Conservation (phyloP, 2,329 filamentous ascomycete species). For the Tolypocladium tropicale region DNA sequence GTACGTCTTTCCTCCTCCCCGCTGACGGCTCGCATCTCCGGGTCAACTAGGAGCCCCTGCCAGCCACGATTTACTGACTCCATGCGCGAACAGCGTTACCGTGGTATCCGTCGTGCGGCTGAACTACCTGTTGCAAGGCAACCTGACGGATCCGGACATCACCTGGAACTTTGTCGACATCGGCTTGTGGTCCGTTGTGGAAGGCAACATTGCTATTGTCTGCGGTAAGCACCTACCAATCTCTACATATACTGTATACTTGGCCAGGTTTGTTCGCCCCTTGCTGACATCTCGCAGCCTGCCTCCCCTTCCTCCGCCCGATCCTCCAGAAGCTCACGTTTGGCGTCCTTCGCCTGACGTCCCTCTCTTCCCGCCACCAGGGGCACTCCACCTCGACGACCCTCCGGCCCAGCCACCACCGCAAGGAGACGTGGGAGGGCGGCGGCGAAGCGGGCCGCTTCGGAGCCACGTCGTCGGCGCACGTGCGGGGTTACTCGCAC, state of each 20-base stretch:
- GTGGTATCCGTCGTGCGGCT: conserved; percentile 9
- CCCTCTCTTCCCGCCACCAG: conserved; percentile 1
- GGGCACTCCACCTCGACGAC: neutral
- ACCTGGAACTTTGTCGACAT: conserved; percentile 14
- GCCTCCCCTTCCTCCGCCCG: conserved; percentile 7
- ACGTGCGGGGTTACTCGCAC: neutral
- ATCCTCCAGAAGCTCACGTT: conserved; percentile 2
- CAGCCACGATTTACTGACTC: neutral
- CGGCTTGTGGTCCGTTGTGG: conserved; percentile 12
- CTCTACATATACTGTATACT: too few species aligned
- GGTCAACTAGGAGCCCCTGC: neutral
- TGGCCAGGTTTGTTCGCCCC: neutral
- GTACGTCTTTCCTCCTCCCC: conserved; percentile 7
- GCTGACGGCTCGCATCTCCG: neutral
- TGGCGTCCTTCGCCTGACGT: conserved; percentile 2
- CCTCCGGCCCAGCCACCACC: neutral
- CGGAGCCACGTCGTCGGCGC: neutral
- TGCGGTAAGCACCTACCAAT: conserved; percentile 10
- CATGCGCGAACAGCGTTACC: conserved; percentile 2
- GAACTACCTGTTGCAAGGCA: conserved; percentile 1
- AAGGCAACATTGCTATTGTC: conserved; percentile 13
- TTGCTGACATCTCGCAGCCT: conserved; percentile 2
- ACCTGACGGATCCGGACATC: conserved; percentile 11
- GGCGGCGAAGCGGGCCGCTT: neutral
- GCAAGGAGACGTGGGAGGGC: neutral